phyloP scores from a whole-genome alignment of 2,329 filamentous ascomycete species.

The Colletotrichum filicis region DNA sequence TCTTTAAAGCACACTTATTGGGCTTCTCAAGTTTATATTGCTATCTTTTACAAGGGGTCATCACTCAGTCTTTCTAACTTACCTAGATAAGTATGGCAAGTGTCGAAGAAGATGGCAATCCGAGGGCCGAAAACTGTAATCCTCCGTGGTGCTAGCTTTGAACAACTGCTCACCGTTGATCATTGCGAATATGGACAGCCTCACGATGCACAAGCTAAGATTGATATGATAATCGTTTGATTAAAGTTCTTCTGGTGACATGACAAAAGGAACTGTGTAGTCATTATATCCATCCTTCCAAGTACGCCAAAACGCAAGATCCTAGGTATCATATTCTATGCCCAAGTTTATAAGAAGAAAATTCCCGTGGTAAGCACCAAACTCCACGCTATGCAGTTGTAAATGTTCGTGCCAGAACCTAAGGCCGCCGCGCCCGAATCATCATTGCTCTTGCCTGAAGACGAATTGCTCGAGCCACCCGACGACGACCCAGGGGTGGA shows the following conservation, averaged over 20 bases:
- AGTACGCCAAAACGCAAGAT: neutral
- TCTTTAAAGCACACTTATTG: neutral
- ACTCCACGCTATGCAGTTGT: constrained; percentile 33
- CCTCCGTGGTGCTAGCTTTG: too few species aligned
- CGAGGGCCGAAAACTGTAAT: too few species aligned
- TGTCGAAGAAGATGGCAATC: too few species aligned
- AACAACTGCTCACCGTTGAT: too few species aligned
- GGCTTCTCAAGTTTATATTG: neutral
- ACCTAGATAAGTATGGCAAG: too few species aligned
- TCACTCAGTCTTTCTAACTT: too few species aligned
- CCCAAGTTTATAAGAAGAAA: constrained; percentile 12
- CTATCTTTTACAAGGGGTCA: neutral
- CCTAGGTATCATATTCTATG: constrained; percentile 26
- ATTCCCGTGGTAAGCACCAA: constrained; percentile 24
- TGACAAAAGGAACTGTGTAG: neutral
- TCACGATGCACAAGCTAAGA: neutral
- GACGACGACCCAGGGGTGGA: constrained; percentile 22
- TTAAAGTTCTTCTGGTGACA: neutral
- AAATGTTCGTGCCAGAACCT: neutral
- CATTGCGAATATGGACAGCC: neutral
- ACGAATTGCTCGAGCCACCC: constrained; percentile 19
- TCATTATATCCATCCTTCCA: constrained; percentile 5
- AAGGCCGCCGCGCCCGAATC: constrained; percentile 8
- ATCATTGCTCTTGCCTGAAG: constrained; percentile 8
- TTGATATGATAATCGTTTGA: neutral